Evolutionary conservation across 441 rosid genomes (phyloP).

Genomic region (Euphorbia celastroides): DNA sequence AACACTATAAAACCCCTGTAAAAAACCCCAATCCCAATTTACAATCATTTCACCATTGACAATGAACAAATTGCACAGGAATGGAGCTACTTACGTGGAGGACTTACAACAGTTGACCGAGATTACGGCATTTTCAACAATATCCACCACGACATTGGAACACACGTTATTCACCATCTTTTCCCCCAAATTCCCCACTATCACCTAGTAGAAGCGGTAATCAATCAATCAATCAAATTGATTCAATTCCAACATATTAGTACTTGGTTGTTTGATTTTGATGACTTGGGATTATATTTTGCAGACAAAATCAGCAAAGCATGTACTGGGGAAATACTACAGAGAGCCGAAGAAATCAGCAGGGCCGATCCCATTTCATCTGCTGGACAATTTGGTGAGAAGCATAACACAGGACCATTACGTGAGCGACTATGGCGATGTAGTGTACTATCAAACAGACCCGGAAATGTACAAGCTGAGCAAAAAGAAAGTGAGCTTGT

Average conservation of each 20-base stretch:
- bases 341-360: constrained; percentile 49
- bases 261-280: too few relatives aligned
- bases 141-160: constrained; percentile 67
- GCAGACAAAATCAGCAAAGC: constrained; percentile 50
- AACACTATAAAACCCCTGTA: neutral
- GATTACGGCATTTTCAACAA: constrained; percentile 53
- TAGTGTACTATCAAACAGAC: constrained; percentile 34
- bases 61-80: constrained; percentile 36
- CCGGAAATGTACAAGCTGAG: constrained; percentile 9
- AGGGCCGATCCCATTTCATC: constrained; percentile 41
- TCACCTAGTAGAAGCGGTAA: constrained; percentile 77
- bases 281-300: neutral
- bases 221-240: neutral
- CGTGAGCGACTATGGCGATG: constrained; percentile 48
- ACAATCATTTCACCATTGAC: neutral
- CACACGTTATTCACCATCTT: constrained; percentile 87
- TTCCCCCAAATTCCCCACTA: constrained; percentile 97
- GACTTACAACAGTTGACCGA: constrained; percentile 81
- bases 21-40: neutral
- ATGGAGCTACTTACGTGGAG: constrained; percentile 90
- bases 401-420: constrained; percentile 47
- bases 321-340: constrained; percentile 48
- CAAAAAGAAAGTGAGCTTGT: constrained; percentile 5
- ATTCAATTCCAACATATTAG: too few relatives aligned
- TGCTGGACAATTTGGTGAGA: constrained; percentile 27